phyloP scores from a whole-genome alignment of 768 basidiomycete genomes.

The Agaricus bisporus region DNA sequence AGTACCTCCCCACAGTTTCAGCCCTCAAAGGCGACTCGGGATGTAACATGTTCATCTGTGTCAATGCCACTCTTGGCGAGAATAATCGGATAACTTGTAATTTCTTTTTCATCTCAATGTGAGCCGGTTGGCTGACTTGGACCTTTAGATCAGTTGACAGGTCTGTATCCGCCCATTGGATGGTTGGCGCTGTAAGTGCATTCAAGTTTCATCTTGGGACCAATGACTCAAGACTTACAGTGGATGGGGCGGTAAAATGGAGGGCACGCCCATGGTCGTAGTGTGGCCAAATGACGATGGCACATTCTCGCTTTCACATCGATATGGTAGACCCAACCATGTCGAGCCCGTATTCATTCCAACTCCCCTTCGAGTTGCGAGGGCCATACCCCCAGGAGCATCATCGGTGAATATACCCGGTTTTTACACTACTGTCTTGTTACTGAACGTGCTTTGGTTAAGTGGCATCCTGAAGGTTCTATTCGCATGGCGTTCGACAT shows the following conservation, averaged over 20 bases:
- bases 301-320: constrained; percentile 51
- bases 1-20: constrained; percentile 15
- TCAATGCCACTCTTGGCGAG: constrained; percentile 37
- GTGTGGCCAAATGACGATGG: constrained; percentile 45
- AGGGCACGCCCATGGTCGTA: constrained; percentile 52
- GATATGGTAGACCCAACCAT: constrained; percentile 37
- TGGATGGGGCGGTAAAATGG: constrained; percentile 47
- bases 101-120: constrained; percentile 9
- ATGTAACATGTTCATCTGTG: constrained; percentile 39
- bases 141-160: constrained; percentile 25
- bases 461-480: constrained; percentile 26
- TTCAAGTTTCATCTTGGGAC: neutral
- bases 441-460: neutral
- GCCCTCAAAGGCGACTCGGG: constrained; percentile 37
- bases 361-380: constrained; percentile 42
- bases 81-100: constrained; percentile 39
- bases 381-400: constrained; percentile 26
- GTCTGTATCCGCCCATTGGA: constrained; percentile 32
- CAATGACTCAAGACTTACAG: constrained; percentile 18
- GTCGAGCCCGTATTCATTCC: constrained; percentile 38
- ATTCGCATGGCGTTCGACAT: constrained; percentile 37
- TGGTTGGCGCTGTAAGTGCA: constrained; percentile 47
- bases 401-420: constrained; percentile 22
- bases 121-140: neutral
- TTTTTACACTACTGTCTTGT: neutral